phyloP scores from a whole-genome alignment of 352 stramenopile genomes.

The Phytophthora litchii region DNA sequence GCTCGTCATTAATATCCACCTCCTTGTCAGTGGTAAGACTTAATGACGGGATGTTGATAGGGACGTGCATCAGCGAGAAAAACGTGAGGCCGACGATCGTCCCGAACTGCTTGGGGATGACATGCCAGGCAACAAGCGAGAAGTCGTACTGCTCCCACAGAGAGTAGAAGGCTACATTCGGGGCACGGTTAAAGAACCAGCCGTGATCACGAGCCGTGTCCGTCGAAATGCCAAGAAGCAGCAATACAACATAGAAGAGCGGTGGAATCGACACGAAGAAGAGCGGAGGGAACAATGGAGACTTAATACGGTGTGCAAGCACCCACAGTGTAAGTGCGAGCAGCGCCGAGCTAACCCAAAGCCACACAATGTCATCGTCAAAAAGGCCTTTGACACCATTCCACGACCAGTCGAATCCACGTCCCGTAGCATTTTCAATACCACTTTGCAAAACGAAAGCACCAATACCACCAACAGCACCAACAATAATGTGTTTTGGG shows the following conservation, averaged over 20 bases:
- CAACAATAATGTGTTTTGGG: constrained; percentile 94
- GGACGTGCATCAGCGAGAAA: constrained; percentile 95
- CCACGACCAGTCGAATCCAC: constrained; percentile 64
- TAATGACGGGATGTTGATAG: constrained; percentile 94
- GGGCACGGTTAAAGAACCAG: constrained; percentile 80
- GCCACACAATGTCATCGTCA: constrained; percentile 56
- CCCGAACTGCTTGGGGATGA: constrained; percentile 76
- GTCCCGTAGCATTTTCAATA: constrained; percentile 85
- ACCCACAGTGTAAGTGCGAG: constrained; percentile 60
- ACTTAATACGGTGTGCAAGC: constrained; percentile 57
- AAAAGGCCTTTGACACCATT: constrained; percentile 58
- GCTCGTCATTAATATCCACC: constrained; percentile 93
- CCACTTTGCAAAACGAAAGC: constrained; percentile 87
- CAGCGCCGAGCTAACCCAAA: constrained; percentile 69
- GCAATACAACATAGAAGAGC: constrained; percentile 75
- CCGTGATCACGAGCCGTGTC: constrained; percentile 65
- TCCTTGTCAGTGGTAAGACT: constrained; percentile 86
- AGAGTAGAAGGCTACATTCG: constrained; percentile 72
- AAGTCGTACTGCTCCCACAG: constrained; percentile 83
- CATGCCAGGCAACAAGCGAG: constrained; percentile 60
- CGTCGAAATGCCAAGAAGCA: constrained; percentile 52
- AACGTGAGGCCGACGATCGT: constrained; percentile 89
- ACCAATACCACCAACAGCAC: constrained; percentile 94
- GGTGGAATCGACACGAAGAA: constrained; percentile 85
- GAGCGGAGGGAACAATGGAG: constrained; percentile 74